Base-by-base conservation (phyloP, 2,329 filamentous ascomycete species). In the Didymella exigua region DNA sequence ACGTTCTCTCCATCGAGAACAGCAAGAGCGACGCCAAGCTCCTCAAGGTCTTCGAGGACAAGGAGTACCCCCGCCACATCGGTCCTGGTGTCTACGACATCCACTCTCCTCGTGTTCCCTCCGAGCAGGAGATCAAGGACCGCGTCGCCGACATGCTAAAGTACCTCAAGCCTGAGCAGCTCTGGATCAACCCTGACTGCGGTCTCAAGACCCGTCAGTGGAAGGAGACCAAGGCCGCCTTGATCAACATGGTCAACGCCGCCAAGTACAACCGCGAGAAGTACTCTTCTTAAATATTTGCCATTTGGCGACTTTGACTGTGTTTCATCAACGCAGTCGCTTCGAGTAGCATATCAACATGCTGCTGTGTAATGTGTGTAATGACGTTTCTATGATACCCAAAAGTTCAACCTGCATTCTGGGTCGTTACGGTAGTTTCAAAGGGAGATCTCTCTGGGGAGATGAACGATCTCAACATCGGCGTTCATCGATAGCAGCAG, bases 11-110 rank as follows among this genome's bases (percentile, higher is more conserved):
- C 76, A 99, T 99, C 71, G 95, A 99, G 89, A 99, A 99, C 91
- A 96, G 90, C 89, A 99, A 99, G 89, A 96, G 91, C 71, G 95
- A 99, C 75, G 95, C 95, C 76, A 99, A 99, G 89, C 89, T 99
- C 69, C 89, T 99, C 77, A 90, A 93, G 82, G 95, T 99, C 79
- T 99, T 99, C 77, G 91, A 97, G 70, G 93, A 98, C 78, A 90
- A 95, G 81, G 90, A 89, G 59, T 98, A 98, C 84, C 93, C 93
- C 69, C 91, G 93, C 74, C 93, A 99, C 86, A 99, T 99, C 71
- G 95, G 95, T 64, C 95, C 95, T 64, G 95, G 93, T 89, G 95
- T 99, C 80, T 99, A 98, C 79, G 95, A 99, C 82, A 99, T 99
- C 84, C 95, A 99, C 90, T 96, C 91, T 66, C 95, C 95, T 68